A percentile compares a stretch with the other conserved stretches of the same genome.
These are phyloP conservation scores for Colletotrichum sp. DNA, from an alignment of 2,329 filamentous ascomycete species.

Conservation along the genomic window DNA sequence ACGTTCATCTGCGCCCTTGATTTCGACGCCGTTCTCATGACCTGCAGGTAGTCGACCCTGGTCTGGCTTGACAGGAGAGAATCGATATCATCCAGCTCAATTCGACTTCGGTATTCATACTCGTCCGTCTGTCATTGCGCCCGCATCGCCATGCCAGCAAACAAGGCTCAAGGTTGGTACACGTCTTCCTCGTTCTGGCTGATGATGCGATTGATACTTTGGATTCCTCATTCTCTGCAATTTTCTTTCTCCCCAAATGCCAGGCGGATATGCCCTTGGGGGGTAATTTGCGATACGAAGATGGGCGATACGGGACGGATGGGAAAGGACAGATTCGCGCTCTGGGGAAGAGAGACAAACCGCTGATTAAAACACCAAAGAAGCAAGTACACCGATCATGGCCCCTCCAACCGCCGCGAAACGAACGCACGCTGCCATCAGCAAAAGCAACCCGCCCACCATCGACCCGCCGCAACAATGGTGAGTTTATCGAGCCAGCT, in stretches of 20 bases:
- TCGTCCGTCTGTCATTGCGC: not conserved
- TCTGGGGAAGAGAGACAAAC: not conserved
- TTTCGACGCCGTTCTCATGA: not conserved
- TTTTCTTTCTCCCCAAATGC: not conserved
- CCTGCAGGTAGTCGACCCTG: not conserved
- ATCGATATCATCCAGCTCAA: not conserved
- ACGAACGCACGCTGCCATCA: constrained; percentile 12
- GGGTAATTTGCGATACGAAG: not conserved
- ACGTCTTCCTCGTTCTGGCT: not conserved
- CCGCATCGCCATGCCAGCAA: not conserved
- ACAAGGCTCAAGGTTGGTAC: constrained; percentile 8
- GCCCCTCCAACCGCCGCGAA: constrained; percentile 17
- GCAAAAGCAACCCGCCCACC: not conserved
- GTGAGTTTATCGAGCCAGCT: not conserved
- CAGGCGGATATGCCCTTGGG: not conserved
- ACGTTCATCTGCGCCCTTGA: not conserved
- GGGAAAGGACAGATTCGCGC: constrained; percentile 13
- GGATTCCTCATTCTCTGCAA: not conserved
- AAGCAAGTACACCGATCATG: constrained; percentile 8
- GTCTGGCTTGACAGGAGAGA: not conserved
- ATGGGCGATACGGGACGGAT: not conserved
- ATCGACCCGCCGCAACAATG: not conserved
- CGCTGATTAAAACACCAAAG: constrained; percentile 11
- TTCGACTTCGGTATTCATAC: not conserved
- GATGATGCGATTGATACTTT: not conserved